These are phyloP conservation scores for Populus hybrid DNA, from an alignment of 441 rosid genomes.

Conservation along the genomic window DNA sequence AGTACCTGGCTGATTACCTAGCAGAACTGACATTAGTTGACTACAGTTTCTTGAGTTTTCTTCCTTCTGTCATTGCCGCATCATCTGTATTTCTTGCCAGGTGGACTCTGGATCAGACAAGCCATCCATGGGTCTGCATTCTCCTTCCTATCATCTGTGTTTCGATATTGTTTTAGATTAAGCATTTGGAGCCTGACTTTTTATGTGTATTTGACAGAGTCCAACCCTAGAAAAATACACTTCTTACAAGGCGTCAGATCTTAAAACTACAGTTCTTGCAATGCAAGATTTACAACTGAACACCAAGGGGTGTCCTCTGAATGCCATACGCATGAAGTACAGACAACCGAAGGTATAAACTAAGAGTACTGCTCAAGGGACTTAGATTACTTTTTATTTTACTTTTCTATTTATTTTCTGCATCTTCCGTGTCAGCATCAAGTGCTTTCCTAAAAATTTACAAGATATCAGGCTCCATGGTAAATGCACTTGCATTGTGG, in stretches of 20 bases:
- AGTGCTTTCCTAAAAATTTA: not conserved
- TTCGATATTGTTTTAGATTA: slow-evolving; percentile 9
- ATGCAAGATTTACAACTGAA: slow-evolving; percentile 66
- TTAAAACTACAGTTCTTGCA: slow-evolving; percentile 59
- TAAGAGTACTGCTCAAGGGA: not conserved
- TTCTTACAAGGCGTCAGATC: slow-evolving; percentile 53
- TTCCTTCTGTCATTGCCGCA: slow-evolving; percentile 75
- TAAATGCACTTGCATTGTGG: not conserved
- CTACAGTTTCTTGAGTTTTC: slow-evolving; percentile 53
- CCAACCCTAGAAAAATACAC: slow-evolving; percentile 77
- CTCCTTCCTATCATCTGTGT: slow-evolving; percentile 13
- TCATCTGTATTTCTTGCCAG: slow-evolving; percentile 76
- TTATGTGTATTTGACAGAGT: slow-evolving; percentile 44
- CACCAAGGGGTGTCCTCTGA: slow-evolving; percentile 49
- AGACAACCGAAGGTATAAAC: slow-evolving; percentile 59
- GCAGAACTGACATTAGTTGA: slow-evolving; percentile 68
- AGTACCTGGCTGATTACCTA: slow-evolving; percentile 67
- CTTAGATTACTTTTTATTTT: not conserved
- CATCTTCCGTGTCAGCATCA: not conserved
- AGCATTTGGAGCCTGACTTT: slow-evolving; percentile 15
- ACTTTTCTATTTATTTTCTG: not conserved
- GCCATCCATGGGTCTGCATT: slow-evolving; percentile 69
- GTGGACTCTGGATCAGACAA: slow-evolving; percentile 72
- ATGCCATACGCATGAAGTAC: slow-evolving; percentile 63
- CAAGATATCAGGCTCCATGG: not conserved